Evolutionary conservation across 306 rosid species (phyloP).

Genomic region (Castanea sativa): DNA sequence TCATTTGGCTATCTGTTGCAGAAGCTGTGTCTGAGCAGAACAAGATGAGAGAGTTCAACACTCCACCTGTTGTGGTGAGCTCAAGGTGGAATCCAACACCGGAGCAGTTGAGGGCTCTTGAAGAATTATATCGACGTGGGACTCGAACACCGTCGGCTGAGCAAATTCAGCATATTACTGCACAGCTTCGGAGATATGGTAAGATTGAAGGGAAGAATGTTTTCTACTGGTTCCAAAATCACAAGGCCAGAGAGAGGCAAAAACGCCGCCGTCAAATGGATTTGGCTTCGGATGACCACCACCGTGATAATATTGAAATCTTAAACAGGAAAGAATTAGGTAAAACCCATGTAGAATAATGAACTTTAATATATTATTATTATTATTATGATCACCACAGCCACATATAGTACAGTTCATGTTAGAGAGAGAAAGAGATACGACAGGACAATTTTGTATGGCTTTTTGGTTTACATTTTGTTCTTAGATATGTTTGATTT

Average conservation of each 20-base stretch:
- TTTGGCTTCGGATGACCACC: conserved; percentile 35
- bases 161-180: conserved; percentile 85
- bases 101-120: conserved; percentile 81
- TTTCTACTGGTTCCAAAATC: conserved; percentile 96
- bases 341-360: conserved; percentile 7
- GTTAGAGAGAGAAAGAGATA: not conserved
- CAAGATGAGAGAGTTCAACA: conserved; percentile 48
- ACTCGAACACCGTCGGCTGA: conserved; percentile 94
- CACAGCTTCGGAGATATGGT: conserved; percentile 79
- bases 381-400: too few species aligned
- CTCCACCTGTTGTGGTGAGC: conserved; percentile 63
- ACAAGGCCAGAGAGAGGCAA: conserved; percentile 94
- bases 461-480: conserved; percentile 13
- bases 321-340: conserved; percentile 57
- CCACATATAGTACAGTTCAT: not conserved
- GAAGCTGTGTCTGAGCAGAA: conserved; percentile 45
- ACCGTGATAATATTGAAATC: conserved; percentile 29
- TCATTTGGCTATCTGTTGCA: not conserved
- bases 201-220: conserved; percentile 97
- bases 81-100: conserved; percentile 97
- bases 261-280: conserved; percentile 96
- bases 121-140: conserved; percentile 75
- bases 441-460: conserved; percentile 6
- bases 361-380: not conserved
- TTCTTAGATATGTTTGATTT: conserved; percentile 24